Conservation (phyloP, 78 protist genomes). For the Tieghemostelium lacteum region DNA sequence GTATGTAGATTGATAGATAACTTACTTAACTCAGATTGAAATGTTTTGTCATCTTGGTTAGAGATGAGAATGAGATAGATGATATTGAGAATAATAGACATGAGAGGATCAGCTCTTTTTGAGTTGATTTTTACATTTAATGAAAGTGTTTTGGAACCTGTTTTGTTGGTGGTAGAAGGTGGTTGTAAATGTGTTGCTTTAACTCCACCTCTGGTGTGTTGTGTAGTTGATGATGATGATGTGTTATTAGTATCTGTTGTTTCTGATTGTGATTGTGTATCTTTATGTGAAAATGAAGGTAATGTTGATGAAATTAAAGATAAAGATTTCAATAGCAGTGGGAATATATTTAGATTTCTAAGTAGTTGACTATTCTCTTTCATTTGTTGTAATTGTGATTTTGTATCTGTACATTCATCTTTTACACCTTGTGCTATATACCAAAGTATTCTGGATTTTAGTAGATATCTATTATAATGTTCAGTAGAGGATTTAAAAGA, state of each 20-base stretch:
- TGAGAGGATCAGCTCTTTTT: slow-evolving; percentile 61
- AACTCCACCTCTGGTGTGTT: not conserved
- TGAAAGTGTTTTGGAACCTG: not conserved
- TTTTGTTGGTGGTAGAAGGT: not conserved
- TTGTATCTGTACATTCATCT: slow-evolving; percentile 2
- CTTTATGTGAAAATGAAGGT: not conserved
- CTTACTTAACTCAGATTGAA: slow-evolving; percentile 16
- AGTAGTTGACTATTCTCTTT: slow-evolving; percentile 26
- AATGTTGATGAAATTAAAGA: not conserved
- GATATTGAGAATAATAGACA: slow-evolving; percentile 36
- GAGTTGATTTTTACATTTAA: slow-evolving; percentile 30
- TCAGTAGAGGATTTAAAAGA: slow-evolving; percentile 15
- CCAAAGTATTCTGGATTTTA: slow-evolving; percentile 29
- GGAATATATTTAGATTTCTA: not conserved
- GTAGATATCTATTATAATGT: slow-evolving; percentile 22
- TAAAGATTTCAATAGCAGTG: slow-evolving; percentile 30
- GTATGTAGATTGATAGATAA: not conserved
- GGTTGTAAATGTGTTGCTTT: not conserved
- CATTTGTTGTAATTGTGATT: slow-evolving; percentile 5
- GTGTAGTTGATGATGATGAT: slow-evolving; percentile 5
- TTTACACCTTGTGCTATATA: slow-evolving; percentile 60
- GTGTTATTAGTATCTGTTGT: not conserved
- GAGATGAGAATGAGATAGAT: slow-evolving; percentile 30
- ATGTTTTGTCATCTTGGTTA: slow-evolving; percentile 41
- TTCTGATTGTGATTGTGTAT: not conserved